Conservation (phyloP, 768 basidiomycete genomes). For the Mycena leptocephala region DNA sequence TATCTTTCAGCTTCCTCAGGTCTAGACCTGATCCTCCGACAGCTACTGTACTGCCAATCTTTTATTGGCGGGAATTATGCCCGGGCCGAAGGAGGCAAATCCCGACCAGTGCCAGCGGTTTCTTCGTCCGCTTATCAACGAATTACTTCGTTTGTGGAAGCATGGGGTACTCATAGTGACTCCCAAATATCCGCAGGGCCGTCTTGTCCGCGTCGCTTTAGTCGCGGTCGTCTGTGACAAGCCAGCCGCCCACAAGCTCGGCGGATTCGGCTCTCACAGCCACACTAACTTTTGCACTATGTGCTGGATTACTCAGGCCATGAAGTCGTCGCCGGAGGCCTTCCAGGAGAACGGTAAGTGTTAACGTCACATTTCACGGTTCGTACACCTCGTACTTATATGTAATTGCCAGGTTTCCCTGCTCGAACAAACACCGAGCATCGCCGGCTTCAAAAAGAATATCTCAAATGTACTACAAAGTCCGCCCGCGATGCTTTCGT, state of each 20-base stretch:
- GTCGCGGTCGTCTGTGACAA: conserved; percentile 59
- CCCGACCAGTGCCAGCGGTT: conserved; percentile 46
- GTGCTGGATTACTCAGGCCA: conserved; percentile 50
- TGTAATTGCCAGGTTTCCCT: neutral
- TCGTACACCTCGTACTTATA: too few relatives aligned
- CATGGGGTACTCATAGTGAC: conserved; percentile 42
- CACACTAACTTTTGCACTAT: conserved; percentile 53
- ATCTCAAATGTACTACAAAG: neutral
- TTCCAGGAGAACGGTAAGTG: conserved; percentile 35
- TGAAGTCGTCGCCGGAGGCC: conserved; percentile 38
- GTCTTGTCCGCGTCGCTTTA: conserved; percentile 48
- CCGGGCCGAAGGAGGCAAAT: conserved; percentile 47
- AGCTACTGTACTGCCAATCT: conserved; percentile 47
- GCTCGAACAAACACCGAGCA: conserved; percentile 33
- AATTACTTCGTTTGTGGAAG: conserved; percentile 42
- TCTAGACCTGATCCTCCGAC: neutral
- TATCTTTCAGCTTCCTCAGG: too few relatives aligned
- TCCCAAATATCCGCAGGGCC: conserved; percentile 44
- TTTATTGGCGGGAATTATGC: conserved; percentile 42
- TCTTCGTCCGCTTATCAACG: conserved; percentile 43
- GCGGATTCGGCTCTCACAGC: conserved; percentile 46
- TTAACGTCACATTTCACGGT: too few relatives aligned
- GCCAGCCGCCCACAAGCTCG: conserved; percentile 55
- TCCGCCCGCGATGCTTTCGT: conserved; percentile 33
- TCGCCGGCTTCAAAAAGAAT: conserved; percentile 21